Evolutionary conservation across 2,329 filamentous ascomycete genomes (phyloP), one percentile per base, ranked within the genome.

Genomic region (Paramyrothecium roridum): DNA sequence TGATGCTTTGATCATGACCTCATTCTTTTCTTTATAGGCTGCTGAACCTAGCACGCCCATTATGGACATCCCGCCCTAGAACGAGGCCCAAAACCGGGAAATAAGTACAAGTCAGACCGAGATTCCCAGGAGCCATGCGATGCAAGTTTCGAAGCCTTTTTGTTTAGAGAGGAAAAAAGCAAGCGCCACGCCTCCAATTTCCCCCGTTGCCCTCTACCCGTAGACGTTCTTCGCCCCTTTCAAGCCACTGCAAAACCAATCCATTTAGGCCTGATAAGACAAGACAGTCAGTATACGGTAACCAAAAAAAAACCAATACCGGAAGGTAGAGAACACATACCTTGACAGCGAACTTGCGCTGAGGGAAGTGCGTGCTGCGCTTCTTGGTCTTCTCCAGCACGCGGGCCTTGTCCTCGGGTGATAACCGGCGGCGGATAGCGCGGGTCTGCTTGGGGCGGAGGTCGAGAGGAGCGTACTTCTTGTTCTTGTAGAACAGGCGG

Each of bases 311-410:
- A 10, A 22, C 4, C 12, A 26, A 16, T n/a, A n/a, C n/a, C n/a
- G 46, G 46, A 4, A 16, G 46, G 20, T 20, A 21, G 46, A 20
- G 13, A 13, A 45, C 12, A 50, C 69, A 64, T 84, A 93, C 95
- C 93, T 98, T 99, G 80, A 99, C 90, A 79, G 95, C 95, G 81
- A 89, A 99, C 84, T 96, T 97, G 82, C 95, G 89, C 85, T 96
- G 91, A 67, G 95, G 95, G 86, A 99, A 99, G 84, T 99, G 93
- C 68, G 84, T 87, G 77, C 84, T 79, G 83, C 88, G 91, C 91
- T 99, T 99, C 87, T 92, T 92, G 79, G 92, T 88, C 89, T 96
- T 97, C 82, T 93, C 88, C 67, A 96, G 89, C 72, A 87, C 82
- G 76, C 87, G 84, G 70, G 86, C 84, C 71, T 89, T 87, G 81